phyloP scores from a whole-genome alignment of 352 stramenopile genomes.

The Globisporangium emineosum region DNA sequence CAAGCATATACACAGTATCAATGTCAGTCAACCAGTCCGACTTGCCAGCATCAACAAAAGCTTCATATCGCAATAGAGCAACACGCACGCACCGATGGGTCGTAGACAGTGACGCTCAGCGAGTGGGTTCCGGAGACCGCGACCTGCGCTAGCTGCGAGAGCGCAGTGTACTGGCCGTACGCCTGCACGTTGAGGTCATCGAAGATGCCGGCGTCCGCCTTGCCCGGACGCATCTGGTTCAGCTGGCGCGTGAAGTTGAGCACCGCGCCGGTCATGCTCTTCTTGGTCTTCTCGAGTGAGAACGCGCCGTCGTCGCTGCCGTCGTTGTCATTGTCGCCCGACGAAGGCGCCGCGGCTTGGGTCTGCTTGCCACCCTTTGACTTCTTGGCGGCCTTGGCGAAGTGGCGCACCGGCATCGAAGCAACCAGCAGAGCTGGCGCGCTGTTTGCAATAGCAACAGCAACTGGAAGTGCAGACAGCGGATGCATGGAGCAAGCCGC shows the following conservation, averaged over 20 bases:
- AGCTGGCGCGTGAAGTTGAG: slow-evolving; percentile 74
- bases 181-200: slow-evolving; percentile 77
- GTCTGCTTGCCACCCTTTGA: slow-evolving; percentile 37
- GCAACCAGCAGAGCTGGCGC: slow-evolving; percentile 7
- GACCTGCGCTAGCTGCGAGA: slow-evolving; percentile 78
- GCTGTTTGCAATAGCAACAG: slow-evolving; percentile 10
- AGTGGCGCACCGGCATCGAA: slow-evolving; percentile 31
- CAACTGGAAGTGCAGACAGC: slow-evolving; percentile 7
- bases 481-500: background rate
- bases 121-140: slow-evolving; percentile 58
- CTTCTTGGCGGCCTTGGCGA: slow-evolving; percentile 71
- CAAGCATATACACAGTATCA: no score
- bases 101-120: slow-evolving; percentile 75
- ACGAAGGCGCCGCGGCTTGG: slow-evolving; percentile 6
- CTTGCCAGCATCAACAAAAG: background rate
- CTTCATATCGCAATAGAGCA: no score
- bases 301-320: slow-evolving; percentile 18
- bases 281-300: slow-evolving; percentile 56
- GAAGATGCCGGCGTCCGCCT: slow-evolving; percentile 79
- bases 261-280: slow-evolving; percentile 80
- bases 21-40: background rate
- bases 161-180: slow-evolving; percentile 74
- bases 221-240: slow-evolving; percentile 74
- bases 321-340: slow-evolving; percentile 5
- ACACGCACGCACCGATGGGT: slow-evolving; percentile 54